Evolutionary conservation across 2,329 filamentous ascomycete species (phyloP), one percentile per base, ranked within the genome.

Genomic region (Exserohilum turcica): DNA sequence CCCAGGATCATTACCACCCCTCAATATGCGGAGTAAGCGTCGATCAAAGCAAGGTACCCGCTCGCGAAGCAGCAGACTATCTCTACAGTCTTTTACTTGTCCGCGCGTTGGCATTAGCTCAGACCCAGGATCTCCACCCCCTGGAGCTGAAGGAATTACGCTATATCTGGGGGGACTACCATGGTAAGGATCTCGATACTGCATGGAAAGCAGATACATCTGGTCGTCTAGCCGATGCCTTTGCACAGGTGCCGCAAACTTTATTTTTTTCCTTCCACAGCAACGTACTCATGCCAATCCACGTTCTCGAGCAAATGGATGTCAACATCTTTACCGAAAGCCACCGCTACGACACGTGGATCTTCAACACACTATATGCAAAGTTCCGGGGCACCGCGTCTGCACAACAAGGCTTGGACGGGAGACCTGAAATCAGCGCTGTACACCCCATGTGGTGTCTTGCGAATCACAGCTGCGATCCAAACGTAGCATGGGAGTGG

Each of bases 371-470:
- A 0, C 81, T 97, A 5, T 96, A 93, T 73, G 86, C 90, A 60
- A 97, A 97, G 73, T 96, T 97, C 74, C 85, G 94, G 19, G 94
- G 71, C 46, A 96, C 92, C 0, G 94, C 94, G 0, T 96, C 91
- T 2, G 93, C 92, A 4, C 84, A 90, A 33, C 87, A 79, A 43
- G 72, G 77, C 4, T 82, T 82, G 0, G 90, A 93, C 58, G 90
- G 92, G 3, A 85, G 90, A 8, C 93, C 94, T 0, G 94, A 97
- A 66, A 89, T 96, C 4, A 91, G 91, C 24, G 93, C 93, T 24
- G 92, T 97, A 24, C 92, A 97, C 76, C 92, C 93, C 2, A 86
- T 96, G 64, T 99, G 94, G 92, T 97, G 92, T 75, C 81, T 97
- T 27, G 92, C 93, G 24, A 99, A 99, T 68, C 94, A 99, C 73